phyloP scores from a whole-genome alignment of 2,329 filamentous ascomycete genomes.

The Alternaria sp. region DNA sequence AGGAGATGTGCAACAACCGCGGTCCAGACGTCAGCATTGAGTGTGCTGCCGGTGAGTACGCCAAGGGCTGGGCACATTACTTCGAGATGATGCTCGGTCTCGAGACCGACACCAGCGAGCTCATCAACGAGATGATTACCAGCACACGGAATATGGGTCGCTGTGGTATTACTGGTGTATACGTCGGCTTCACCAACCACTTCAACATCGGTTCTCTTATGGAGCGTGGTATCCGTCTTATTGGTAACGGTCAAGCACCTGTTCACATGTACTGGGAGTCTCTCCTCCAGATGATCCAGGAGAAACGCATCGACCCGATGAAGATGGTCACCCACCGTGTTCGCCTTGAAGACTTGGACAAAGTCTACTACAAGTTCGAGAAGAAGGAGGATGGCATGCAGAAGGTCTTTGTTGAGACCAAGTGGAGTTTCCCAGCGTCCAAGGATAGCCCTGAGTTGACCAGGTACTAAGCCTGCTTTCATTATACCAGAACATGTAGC shows the following conservation, averaged over 20 bases:
- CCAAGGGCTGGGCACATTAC: slow-evolving; percentile 68
- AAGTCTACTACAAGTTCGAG: slow-evolving; percentile 69
- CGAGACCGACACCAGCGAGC: slow-evolving; percentile 86
- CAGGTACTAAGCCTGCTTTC: slow-evolving; percentile 41
- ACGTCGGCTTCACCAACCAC: slow-evolving; percentile 74
- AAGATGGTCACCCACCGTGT: slow-evolving; percentile 85
- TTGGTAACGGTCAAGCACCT: slow-evolving; percentile 72
- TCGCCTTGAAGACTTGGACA: slow-evolving; percentile 58
- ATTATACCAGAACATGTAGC: background rate
- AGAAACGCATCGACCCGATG: slow-evolving; percentile 74
- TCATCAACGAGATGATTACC: slow-evolving; percentile 81
- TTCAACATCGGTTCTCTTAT: slow-evolving; percentile 86
- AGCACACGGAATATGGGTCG: slow-evolving; percentile 76
- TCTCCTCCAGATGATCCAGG: slow-evolving; percentile 72
- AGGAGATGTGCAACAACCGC: slow-evolving; percentile 72
- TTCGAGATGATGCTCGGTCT: slow-evolving; percentile 69
- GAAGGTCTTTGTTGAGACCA: slow-evolving; percentile 76
- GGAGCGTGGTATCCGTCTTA: slow-evolving; percentile 85
- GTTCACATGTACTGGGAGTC: slow-evolving; percentile 87
- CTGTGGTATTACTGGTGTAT: slow-evolving; percentile 78
- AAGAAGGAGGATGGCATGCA: slow-evolving; percentile 78
- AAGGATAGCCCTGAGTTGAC: slow-evolving; percentile 62
- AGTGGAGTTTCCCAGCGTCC: slow-evolving; percentile 62
- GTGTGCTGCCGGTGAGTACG: slow-evolving; percentile 69
- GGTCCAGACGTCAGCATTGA: slow-evolving; percentile 81